Evolutionary conservation across 2,329 filamentous ascomycete genomes (phyloP).

Genomic region (Cladobotryum protrusum): DNA sequence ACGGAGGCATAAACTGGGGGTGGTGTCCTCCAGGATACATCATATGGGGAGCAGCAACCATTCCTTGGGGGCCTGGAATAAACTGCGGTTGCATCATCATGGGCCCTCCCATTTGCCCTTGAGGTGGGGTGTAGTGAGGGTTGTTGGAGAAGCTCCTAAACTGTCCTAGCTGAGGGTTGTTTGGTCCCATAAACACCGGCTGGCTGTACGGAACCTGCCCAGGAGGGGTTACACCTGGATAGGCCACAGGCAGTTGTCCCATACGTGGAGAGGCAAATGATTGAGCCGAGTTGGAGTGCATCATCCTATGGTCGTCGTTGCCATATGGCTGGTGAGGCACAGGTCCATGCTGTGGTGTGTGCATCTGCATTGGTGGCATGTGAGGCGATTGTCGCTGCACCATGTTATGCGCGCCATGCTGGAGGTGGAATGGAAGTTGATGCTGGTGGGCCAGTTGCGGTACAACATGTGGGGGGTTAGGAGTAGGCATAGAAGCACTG

Average conservation of each 20-base stretch:
- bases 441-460: conserved; percentile 75
- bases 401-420: conserved; percentile 63
- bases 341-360: conserved; percentile 64
- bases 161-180: conserved; percentile 63
- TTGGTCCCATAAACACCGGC: conserved; percentile 64
- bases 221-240: conserved; percentile 62
- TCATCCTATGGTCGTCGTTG: conserved; percentile 82
- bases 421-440: conserved; percentile 76
- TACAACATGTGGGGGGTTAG: conserved; percentile 61
- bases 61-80: conserved; percentile 64
- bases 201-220: conserved; percentile 66
- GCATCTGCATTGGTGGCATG: conserved; percentile 71
- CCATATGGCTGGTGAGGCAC: conserved; percentile 60
- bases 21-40: conserved; percentile 69
- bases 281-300: conserved; percentile 75
- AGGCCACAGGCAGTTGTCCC: conserved; percentile 62
- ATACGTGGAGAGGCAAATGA: conserved; percentile 82
- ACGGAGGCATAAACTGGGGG: conserved; percentile 57
- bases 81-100: conserved; percentile 84
- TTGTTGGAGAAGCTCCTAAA: conserved; percentile 66
- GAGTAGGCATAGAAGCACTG: conserved; percentile 56
- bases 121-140: conserved; percentile 64
- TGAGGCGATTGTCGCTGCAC: conserved; percentile 65
- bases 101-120: conserved; percentile 62
- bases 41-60: conserved; percentile 67